Evolutionary conservation across 148 eudicot genomes (phyloP), one percentile per base, ranked within the genome.

Genomic region (Rheum nobile): DNA sequence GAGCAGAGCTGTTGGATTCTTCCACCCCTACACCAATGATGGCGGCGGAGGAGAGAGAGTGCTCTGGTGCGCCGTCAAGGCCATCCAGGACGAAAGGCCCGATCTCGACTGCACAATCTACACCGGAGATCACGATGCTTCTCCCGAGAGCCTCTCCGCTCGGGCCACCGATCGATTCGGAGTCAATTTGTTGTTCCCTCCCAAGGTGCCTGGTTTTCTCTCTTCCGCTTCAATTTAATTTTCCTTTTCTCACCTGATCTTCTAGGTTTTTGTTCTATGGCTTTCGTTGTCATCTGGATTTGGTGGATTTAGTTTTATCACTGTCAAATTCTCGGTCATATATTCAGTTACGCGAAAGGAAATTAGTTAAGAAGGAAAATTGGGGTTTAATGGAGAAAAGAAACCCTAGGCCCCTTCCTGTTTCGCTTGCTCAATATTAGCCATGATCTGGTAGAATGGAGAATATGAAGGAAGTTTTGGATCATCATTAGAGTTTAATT

Each of bases 11-110:
- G 83, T 88, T 2, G 97, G 86, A 42, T 92, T 96, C 77, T 96
- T 96, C 75, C 97, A 96, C 52, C 99, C 97, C 0, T 92, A 87
- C 88, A 96, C 99, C 42, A 92, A 92, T 77, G 97, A 90, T 74
- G 99, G 96, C 31, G 97, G 97, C 29, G 99, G 97, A 39, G 99
- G 97, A 59, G 99, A 96, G 82, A 84, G 99, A 82, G 97, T 96
- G 65, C 80, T 96, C 6, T 96, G 99, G 99, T 96, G 99, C 55
- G 96, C 99, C 42, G 92, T 96, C 39, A 92, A 89, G 77, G 96
- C 90, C 29, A 76, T 96, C 11, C 97, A 96, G 73, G 97, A 96
- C 17, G 84, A 86, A 71, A 71, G 42, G 0, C 87, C 96, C 1
- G 81, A 90, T 72, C 88, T 96, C 24, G 85, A 82, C 21, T 86